Evolutionary conservation across 2,329 filamentous ascomycete genomes (phyloP).

Genomic region (Calonectria crousiana): DNA sequence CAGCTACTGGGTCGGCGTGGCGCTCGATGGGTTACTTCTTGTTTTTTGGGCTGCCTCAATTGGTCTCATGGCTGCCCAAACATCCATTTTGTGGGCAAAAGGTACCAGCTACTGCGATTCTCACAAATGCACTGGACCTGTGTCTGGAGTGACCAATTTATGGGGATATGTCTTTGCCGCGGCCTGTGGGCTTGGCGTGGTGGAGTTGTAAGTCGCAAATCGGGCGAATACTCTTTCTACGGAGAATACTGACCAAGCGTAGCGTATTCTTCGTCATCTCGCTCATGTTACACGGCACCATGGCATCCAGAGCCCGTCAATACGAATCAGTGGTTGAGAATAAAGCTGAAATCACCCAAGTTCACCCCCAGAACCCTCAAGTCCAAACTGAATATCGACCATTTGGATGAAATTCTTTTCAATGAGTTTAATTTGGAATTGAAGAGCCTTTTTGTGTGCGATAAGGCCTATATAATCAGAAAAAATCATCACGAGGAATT

Average conservation of each 20-base stretch:
- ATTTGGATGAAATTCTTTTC: background rate
- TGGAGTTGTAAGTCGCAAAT: slow-evolving; percentile 56
- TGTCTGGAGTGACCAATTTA: slow-evolving; percentile 29
- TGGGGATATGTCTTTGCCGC: slow-evolving; percentile 47
- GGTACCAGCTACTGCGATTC: slow-evolving; percentile 37
- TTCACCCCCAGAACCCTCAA: background rate
- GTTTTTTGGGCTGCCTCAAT: slow-evolving; percentile 65
- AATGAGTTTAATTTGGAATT: too few species aligned
- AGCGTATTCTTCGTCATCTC: slow-evolving; percentile 58
- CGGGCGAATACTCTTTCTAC: background rate
- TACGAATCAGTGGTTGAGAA: background rate
- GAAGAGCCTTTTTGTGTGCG: too few species aligned
- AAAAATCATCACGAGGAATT: background rate
- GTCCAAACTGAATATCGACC: background rate
- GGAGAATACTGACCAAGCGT: background rate
- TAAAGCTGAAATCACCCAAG: background rate
- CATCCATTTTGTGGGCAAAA: slow-evolving; percentile 42
- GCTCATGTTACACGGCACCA: slow-evolving; percentile 56
- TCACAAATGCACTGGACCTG: slow-evolving; percentile 38
- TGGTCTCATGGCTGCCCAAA: slow-evolving; percentile 53
- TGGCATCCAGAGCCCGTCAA: slow-evolving; percentile 53
- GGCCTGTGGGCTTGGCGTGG: slow-evolving; percentile 54
- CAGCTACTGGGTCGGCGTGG: slow-evolving; percentile 66
- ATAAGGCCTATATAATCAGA: background rate
- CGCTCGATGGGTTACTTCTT: slow-evolving; percentile 62